Percentiles rank a stretch among this genome's conserved stretches.
Evolutionary conservation across 1,139 yeast species (phyloP).

Genomic region (Geotrichum candidum): DNA sequence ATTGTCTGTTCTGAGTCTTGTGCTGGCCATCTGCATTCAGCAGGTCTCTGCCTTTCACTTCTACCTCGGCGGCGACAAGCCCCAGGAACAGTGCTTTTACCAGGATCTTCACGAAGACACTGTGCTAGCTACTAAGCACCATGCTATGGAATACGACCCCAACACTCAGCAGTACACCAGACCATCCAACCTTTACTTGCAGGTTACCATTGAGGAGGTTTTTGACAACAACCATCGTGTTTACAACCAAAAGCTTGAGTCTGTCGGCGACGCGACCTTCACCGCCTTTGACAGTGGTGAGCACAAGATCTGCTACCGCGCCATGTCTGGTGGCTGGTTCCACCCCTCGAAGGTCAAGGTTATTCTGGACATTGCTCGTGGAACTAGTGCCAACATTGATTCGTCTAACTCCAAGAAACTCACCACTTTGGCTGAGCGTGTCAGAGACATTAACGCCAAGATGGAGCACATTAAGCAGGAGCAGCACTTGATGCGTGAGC

Average conservation of each 20-base stretch:
- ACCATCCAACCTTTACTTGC: slow-evolving; percentile 43
- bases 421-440: slow-evolving; percentile 47
- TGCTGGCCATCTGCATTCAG: slow-evolving; percentile 9
- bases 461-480: slow-evolving; percentile 56
- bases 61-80: slow-evolving; percentile 51
- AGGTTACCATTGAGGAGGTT: slow-evolving; percentile 54
- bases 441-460: slow-evolving; percentile 49
- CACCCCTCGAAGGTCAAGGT: slow-evolving; percentile 45
- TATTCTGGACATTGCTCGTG: slow-evolving; percentile 46
- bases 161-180: slow-evolving; percentile 42
- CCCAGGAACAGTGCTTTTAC: slow-evolving; percentile 53
- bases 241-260: slow-evolving; percentile 54
- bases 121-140: slow-evolving; percentile 51
- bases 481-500: slow-evolving; percentile 59
- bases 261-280: slow-evolving; percentile 61
- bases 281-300: slow-evolving; percentile 67
- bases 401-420: slow-evolving; percentile 47
- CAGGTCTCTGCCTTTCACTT: slow-evolving; percentile 41
- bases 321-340: slow-evolving; percentile 57
- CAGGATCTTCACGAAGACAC: slow-evolving; percentile 58
- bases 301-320: slow-evolving; percentile 65
- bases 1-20: slow-evolving; percentile 7
- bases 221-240: slow-evolving; percentile 66
- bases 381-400: slow-evolving; percentile 49
- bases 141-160: slow-evolving; percentile 51